Evolutionary conservation across 768 basidiomycete species (phyloP), one percentile per base, ranked within the genome.

Genomic region (Tulasnella sp.): DNA sequence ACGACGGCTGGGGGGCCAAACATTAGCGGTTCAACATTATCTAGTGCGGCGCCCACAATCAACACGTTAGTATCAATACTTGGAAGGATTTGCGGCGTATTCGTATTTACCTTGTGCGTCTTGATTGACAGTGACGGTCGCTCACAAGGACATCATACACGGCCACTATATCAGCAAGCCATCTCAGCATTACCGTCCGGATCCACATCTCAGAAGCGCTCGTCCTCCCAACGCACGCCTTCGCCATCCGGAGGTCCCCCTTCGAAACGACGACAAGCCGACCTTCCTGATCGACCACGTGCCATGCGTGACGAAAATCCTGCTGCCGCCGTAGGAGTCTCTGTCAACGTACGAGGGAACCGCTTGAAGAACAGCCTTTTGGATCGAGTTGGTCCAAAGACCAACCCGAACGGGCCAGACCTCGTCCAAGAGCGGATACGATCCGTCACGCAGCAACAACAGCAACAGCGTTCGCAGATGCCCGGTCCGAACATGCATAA

Each of bases 211-310:
- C 60, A 58, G 19, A 64, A 64, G 30, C 60, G 63, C 4, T n/a
- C 59, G 10, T n/a, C 63, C 4, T 52, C 62, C 19, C 63, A 62
- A 45, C 60, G 64, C 43, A 63, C 66, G 7, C 69, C 66, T 4
- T 68, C 68, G 11, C 11, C 65, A 49, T 54, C 67, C 5, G 57
- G 42, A 34, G 38, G 25, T 15, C 52, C 46, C 45, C 85, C 38
- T 4, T 80, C 80, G 65, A 91, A 91, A 70, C 71, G 79, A 11
- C 77, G 87, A 63, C 80, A 85, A 62, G 42, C 64, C 15, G 87
- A 90, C 63, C 73, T 87, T 1, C 92, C 92, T 0, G 85, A 85
- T 2, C 90, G 86, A 22, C 92, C 92, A 19, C 79, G 92, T 53
- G 89, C 88, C 1, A 91, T 92, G 88, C 68, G 72, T 21, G 67